Evolutionary conservation across 164 flowering plant genomes (phyloP).

Genomic region (Vitis vinifera): DNA sequence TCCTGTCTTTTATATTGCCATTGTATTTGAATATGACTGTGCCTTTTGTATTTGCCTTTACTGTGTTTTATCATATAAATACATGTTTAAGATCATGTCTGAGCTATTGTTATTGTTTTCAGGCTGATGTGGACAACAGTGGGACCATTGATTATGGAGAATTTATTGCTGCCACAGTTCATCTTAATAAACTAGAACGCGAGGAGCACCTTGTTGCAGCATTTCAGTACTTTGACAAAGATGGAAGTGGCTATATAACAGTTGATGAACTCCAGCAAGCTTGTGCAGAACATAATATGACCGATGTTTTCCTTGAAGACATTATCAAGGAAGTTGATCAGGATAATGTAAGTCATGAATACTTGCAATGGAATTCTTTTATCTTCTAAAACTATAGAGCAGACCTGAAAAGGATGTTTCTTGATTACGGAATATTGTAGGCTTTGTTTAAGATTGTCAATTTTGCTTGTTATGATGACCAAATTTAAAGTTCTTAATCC

Average conservation of each 20-base stretch:
- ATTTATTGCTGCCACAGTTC: constrained; percentile 93
- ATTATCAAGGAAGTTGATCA: constrained; percentile 95
- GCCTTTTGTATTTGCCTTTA: not conserved
- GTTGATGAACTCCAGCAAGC: constrained; percentile 97
- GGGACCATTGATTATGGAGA: constrained; percentile 98
- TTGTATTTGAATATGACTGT: not conserved
- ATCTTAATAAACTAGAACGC: constrained; percentile 91
- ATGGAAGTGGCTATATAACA: constrained; percentile 94
- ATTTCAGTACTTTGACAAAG: constrained; percentile 92
- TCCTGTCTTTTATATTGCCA: too few species aligned
- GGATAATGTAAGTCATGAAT: constrained; percentile 70
- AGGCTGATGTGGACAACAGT: constrained; percentile 99
- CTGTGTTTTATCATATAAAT: not conserved
- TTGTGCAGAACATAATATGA: constrained; percentile 87
- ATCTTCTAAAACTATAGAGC: not conserved
- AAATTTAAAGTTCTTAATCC: too few species aligned
- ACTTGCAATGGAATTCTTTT: not conserved
- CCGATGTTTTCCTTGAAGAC: constrained; percentile 82
- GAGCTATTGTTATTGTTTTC: constrained; percentile 15
- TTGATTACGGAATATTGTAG: too few species aligned
- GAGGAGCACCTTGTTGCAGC: constrained; percentile 98
- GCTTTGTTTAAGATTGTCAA: too few species aligned
- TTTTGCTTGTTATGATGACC: too few species aligned
- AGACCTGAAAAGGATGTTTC: too few species aligned
- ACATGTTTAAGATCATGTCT: not conserved